phyloP scores from a whole-genome alignment of 768 basidiomycete genomes.

The Coprinopsis sp. region DNA sequence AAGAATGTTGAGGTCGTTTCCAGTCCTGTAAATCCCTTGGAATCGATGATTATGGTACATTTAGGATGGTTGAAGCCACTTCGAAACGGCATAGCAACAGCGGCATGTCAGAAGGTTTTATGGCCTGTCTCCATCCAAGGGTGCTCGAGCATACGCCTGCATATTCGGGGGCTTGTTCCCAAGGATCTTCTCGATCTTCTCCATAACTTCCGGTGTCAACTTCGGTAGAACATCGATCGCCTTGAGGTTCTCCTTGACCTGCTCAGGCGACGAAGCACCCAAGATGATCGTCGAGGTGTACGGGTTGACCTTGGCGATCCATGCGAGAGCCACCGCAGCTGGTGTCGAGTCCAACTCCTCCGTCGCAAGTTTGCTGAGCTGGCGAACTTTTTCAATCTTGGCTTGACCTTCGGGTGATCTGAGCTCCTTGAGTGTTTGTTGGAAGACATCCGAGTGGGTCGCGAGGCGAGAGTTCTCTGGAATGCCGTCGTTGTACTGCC shows the following conservation, averaged over 20 bases:
- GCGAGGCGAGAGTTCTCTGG: constrained; percentile 70
- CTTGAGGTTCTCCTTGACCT: constrained; percentile 62
- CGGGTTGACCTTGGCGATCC: constrained; percentile 63
- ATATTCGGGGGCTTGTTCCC: constrained; percentile 38
- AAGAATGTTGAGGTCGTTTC: no score
- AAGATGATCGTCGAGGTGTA: constrained; percentile 65
- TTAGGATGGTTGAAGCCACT: no score
- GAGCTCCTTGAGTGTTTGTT: constrained; percentile 48
- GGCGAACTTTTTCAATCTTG: constrained; percentile 66
- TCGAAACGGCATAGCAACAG: no score
- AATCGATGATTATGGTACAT: no score
- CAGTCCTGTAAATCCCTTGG: no score
- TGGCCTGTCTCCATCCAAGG: no score
- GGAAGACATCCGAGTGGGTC: constrained; percentile 49
- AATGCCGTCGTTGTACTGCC: constrained; percentile 68
- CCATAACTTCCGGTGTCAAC: constrained; percentile 59
- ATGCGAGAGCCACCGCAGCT: constrained; percentile 71
- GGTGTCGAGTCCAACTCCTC: constrained; percentile 56
- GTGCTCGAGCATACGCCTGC: background rate
- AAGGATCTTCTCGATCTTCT: constrained; percentile 65
- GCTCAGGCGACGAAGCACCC: constrained; percentile 59
- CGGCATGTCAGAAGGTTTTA: no score
- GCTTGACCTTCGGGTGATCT: constrained; percentile 55
- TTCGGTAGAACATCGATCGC: constrained; percentile 71
- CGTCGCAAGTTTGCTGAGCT: constrained; percentile 66